Evolutionary conservation across 768 basidiomycete genomes (phyloP).

Genomic region (Cystofilobasidium macerans): DNA sequence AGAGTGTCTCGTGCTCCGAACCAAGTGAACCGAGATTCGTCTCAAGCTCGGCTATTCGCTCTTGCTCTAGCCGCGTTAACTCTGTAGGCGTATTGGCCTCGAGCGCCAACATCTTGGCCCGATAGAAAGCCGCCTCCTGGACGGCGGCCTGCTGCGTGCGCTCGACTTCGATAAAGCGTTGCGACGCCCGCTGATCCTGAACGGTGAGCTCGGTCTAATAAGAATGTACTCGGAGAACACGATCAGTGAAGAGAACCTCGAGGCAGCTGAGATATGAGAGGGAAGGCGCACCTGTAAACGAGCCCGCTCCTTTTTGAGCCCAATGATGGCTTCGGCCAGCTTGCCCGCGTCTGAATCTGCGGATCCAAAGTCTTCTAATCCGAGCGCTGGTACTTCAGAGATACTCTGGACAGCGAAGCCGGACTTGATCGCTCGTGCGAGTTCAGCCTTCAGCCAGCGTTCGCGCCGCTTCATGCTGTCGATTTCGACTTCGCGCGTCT

Average conservation of each 20-base stretch:
- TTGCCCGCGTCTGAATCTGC: conserved; percentile 31
- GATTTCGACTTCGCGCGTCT: conserved; percentile 68
- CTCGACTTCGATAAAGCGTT: conserved; percentile 67
- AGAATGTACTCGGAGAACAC: not conserved
- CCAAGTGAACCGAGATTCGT: conserved; percentile 52
- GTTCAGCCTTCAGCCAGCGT: conserved; percentile 71
- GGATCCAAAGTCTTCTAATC: conserved; percentile 22
- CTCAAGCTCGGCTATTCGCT: conserved; percentile 66
- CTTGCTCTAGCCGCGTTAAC: conserved; percentile 58
- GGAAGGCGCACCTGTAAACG: conserved; percentile 59
- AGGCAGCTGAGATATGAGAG: not conserved
- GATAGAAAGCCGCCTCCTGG: conserved; percentile 91
- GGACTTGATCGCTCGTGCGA: conserved; percentile 60
- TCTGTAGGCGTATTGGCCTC: conserved; percentile 62
- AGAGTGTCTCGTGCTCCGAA: conserved; percentile 54
- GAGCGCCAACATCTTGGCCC: conserved; percentile 80
- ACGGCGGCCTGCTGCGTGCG: conserved; percentile 62
- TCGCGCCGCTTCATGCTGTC: conserved; percentile 65
- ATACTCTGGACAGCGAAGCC: conserved; percentile 59
- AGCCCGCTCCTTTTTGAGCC: conserved; percentile 78
- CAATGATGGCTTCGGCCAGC: conserved; percentile 60
- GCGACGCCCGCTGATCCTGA: conserved; percentile 66
- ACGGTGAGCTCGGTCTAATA: conserved; percentile 42
- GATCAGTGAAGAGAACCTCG: not conserved
- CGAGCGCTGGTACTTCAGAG: conserved; percentile 44